A percentile compares a stretch with the other conserved stretches of the same genome.
phyloP scores from a whole-genome alignment of 352 stramenopile species.

The Phytophthora constricta region DNA sequence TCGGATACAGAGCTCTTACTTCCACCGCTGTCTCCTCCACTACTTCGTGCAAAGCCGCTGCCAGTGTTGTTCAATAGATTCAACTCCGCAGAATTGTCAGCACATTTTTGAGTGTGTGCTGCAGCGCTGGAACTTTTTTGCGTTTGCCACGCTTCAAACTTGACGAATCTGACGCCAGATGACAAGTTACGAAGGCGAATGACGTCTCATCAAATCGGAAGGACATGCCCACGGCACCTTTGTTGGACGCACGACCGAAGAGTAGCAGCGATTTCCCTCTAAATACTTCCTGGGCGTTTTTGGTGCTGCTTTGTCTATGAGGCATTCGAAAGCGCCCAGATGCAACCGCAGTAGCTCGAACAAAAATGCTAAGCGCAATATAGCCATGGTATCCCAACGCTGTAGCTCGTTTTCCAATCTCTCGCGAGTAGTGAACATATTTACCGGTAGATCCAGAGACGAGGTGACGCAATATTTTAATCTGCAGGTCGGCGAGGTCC shows the following conservation, averaged over 20 bases:
- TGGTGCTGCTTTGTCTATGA: constrained; percentile 54
- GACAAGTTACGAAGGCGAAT: constrained; percentile 89
- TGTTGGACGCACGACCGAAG: constrained; percentile 87
- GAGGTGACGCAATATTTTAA: constrained; percentile 72
- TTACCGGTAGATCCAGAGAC: constrained; percentile 53
- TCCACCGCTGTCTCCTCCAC: constrained; percentile 26
- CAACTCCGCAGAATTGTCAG: constrained; percentile 15
- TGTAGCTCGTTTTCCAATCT: constrained; percentile 84
- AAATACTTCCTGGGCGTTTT: constrained; percentile 75
- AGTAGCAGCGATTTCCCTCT: constrained; percentile 80
- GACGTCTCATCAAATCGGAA: constrained; percentile 90
- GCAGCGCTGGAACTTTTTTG: constrained; percentile 35
- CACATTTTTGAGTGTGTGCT: constrained; percentile 24
- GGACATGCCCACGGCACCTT: constrained; percentile 88
- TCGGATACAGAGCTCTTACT: constrained; percentile 24
- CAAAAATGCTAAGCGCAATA: constrained; percentile 88
- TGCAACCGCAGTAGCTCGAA: constrained; percentile 65
- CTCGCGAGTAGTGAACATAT: constrained; percentile 79
- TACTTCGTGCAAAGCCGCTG: constrained; percentile 22
- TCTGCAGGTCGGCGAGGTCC: constrained; percentile 73
- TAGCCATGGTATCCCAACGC: constrained; percentile 87
- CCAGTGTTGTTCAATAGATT: constrained; percentile 14
- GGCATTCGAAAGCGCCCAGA: constrained; percentile 76
- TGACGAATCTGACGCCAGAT: constrained; percentile 87
- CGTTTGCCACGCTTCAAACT: constrained; percentile 46